Conservation (phyloP, 441 rosid species). For the Pelargonium cotyledonis region DNA sequence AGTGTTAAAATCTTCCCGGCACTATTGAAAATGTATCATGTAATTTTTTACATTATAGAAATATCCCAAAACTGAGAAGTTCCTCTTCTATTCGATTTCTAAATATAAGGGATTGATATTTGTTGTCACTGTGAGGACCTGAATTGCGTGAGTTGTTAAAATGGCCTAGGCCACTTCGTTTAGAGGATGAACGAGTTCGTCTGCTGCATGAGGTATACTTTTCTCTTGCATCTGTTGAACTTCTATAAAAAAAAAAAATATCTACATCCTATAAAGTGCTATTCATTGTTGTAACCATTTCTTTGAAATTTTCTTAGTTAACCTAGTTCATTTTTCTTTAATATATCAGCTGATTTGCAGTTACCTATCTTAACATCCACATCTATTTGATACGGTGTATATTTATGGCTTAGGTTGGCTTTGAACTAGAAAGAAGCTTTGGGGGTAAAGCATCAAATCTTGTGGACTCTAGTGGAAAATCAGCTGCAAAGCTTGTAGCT, state of each 20-base stretch:
- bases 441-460: slow-evolving; percentile 63
- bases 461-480: slow-evolving; percentile 59
- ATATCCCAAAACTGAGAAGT: background rate
- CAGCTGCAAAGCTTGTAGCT: slow-evolving; percentile 66
- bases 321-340: slow-evolving; percentile 1
- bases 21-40: background rate
- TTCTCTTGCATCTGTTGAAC: background rate
- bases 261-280: background rate
- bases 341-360: background rate
- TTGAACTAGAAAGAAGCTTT: slow-evolving; percentile 55
- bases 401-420: slow-evolving; percentile 47
- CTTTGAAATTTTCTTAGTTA: slow-evolving; percentile 1
- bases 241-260: background rate
- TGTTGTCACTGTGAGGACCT: slow-evolving; percentile 37
- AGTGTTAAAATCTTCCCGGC: background rate
- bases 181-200: slow-evolving; percentile 70
- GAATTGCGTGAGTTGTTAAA: slow-evolving; percentile 50
- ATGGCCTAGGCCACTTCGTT: slow-evolving; percentile 80
- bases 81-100: background rate
- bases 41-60: background rate
- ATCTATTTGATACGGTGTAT: slow-evolving; percentile 10
- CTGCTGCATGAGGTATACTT: slow-evolving; percentile 57
- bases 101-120: slow-evolving; percentile 14
- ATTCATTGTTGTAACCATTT: background rate
- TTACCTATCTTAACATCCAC: slow-evolving; percentile 4